phyloP scores from a whole-genome alignment of 1,284 basidiomycete species.

The Ceratobasidium sp. region DNA sequence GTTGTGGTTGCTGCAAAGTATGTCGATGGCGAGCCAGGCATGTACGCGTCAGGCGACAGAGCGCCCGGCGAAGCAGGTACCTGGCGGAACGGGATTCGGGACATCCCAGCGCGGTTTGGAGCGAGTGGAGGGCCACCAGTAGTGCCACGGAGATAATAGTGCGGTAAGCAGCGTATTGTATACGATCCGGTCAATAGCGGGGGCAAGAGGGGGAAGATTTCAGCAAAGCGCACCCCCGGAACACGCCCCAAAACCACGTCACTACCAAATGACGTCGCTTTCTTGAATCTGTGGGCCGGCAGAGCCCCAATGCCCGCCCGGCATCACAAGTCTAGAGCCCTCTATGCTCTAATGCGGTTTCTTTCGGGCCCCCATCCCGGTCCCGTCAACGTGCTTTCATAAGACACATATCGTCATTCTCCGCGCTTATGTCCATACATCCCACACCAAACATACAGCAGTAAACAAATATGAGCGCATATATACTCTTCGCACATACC shows the following conservation, averaged over 20 bases:
- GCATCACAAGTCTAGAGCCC: constrained; percentile 25
- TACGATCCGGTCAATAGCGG: background rate
- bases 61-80: constrained; percentile 24
- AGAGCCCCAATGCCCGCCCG: constrained; percentile 23
- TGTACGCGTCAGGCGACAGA: constrained; percentile 12
- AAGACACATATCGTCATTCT: constrained; percentile 40
- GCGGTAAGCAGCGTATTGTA: constrained; percentile 9
- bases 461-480: constrained; percentile 20
- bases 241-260: constrained; percentile 31
- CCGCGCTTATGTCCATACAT: constrained; percentile 27
- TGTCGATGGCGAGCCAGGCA: constrained; percentile 7
- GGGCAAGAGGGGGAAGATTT: constrained; percentile 3
- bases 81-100: constrained; percentile 18
- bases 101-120: constrained; percentile 15
- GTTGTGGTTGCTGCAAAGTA: constrained; percentile 9
- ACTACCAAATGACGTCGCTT: constrained; percentile 23
- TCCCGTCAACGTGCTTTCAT: constrained; percentile 37
- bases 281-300: constrained; percentile 10
- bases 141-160: background rate
- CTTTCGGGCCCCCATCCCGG: constrained; percentile 12
- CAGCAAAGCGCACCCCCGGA: background rate
- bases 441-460: constrained; percentile 8
- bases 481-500: background rate
- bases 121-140: background rate
- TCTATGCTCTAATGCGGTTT: constrained; percentile 4